A percentile compares a stretch with the other conserved stretches of the same genome.
Evolutionary conservation across 768 basidiomycete genomes (phyloP).

Genomic region (Mrakia hoshinonis): DNA sequence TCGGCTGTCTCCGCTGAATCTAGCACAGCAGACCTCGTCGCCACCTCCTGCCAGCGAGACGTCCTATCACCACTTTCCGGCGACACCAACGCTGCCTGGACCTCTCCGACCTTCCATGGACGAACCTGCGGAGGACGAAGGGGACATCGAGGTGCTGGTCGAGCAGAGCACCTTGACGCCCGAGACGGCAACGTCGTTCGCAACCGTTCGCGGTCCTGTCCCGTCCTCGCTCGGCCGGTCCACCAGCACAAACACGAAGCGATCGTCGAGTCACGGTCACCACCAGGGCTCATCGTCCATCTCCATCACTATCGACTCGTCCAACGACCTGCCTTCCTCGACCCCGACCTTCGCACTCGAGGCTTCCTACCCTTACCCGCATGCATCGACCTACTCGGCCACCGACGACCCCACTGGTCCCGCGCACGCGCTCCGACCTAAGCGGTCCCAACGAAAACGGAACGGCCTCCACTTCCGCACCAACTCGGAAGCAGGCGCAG

Average conservation of each 20-base stretch:
- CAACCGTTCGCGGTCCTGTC: neutral
- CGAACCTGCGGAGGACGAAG: too few species aligned
- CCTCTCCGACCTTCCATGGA: too few species aligned
- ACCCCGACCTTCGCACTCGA: neutral
- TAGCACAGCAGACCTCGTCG: neutral
- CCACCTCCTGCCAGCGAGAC: neutral
- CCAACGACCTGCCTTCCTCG: neutral
- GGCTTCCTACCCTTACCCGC: neutral
- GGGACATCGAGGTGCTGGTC: too few species aligned
- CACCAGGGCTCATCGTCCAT: neutral
- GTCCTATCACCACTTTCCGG: too few species aligned
- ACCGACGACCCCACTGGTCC: too few species aligned
- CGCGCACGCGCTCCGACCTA: neutral
- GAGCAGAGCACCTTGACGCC: too few species aligned
- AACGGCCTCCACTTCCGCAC: neutral
- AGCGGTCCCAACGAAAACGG: neutral
- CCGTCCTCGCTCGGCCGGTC: neutral
- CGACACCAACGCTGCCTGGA: too few species aligned
- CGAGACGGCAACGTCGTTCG: too few species aligned
- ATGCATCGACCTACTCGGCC: too few species aligned
- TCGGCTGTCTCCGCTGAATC: neutral
- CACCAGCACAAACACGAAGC: neutral
- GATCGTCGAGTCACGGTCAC: neutral
- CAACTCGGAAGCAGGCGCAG: neutral
- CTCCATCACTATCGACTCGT: neutral